phyloP scores from a whole-genome alignment of 352 stramenopile genomes.

The Phytophthora sp. region DNA sequence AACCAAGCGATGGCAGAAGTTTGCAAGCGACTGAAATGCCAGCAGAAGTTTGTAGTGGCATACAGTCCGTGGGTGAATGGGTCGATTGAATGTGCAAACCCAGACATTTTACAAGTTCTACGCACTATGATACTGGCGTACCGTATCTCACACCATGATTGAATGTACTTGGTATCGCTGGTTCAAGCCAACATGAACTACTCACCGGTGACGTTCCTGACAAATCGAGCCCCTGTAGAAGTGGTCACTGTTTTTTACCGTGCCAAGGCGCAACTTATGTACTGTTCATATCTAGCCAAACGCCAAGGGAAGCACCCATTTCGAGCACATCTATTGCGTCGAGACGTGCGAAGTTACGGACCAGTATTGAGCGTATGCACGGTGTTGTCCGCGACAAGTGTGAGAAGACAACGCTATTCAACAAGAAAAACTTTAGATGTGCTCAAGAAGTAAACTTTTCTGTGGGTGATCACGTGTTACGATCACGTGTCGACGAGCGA shows the following conservation, averaged over 20 bases:
- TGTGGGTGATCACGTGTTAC: background rate
- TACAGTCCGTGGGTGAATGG: background rate
- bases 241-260: background rate
- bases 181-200: slow-evolving; percentile 3
- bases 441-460: background rate
- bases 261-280: background rate
- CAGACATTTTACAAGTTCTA: slow-evolving; percentile 21
- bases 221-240: background rate
- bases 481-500: slow-evolving; percentile 2
- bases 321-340: background rate
- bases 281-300: background rate
- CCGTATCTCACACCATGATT: background rate
- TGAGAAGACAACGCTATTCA: slow-evolving; percentile 14
- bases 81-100: background rate
- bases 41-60: background rate
- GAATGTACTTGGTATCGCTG: background rate
- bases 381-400: background rate
- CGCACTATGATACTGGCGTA: slow-evolving; percentile 17
- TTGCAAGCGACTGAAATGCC: background rate
- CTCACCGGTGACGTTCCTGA: slow-evolving; percentile 10
- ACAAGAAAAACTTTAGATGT: slow-evolving; percentile 10
- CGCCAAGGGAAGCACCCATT: background rate
- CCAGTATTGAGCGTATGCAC: slow-evolving; percentile 11
- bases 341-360: background rate
- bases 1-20: background rate